Base-by-base conservation (phyloP, 192 early-diverging fungal species). In the Lobosporangium transversale region DNA sequence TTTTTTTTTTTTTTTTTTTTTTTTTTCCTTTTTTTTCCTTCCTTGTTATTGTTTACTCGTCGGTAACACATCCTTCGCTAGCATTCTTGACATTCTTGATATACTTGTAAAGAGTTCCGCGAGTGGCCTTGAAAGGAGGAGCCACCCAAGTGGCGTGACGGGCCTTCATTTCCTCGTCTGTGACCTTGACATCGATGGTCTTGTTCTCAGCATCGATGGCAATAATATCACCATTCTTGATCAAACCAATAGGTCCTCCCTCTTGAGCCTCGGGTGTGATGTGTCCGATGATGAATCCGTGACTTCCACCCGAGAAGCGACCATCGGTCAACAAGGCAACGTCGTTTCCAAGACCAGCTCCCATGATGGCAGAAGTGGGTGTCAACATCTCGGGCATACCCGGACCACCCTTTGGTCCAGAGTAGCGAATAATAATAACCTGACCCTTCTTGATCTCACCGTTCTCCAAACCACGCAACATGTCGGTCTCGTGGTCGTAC, bases 301-400 rank as follows among this genome's bases (percentile, higher is more conserved):
- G 98, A 80, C 89, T 91, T 24, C 96, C 98, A 53, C 98, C 98
- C 40, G 96, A 98, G 90, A 99, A 99, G 51, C 97, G 93, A 48
- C 98, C 98, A 66, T 99, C 98, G 14, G 98, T 99, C 45, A 99
- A 85, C 50, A 99, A 84, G 1, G 96, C 96, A 37, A 99, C 97
- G 83, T 98, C 92, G 58, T 98, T 89, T 68, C 98, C 98, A 60
- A 99, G 88, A 15, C 98, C 98, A 5, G 98, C 96, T 42, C 98
- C 98, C 98, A 99, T 99, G 78, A 99, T 96, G 21, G 96, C 96
- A 80, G 89, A 91, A 35, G 95, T 95, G 18, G 98, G 98, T 12
- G 95, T 98, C 79, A 99, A 86, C 98, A 99, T 99, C 81, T 99
- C 98, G 27, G 95, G 94, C 98, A 99, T 99, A 53, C 98, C 98